Evolutionary conservation across 352 stramenopile genomes (phyloP), one percentile per base, ranked within the genome.

Genomic region (Globisporangium lucens): DNA sequence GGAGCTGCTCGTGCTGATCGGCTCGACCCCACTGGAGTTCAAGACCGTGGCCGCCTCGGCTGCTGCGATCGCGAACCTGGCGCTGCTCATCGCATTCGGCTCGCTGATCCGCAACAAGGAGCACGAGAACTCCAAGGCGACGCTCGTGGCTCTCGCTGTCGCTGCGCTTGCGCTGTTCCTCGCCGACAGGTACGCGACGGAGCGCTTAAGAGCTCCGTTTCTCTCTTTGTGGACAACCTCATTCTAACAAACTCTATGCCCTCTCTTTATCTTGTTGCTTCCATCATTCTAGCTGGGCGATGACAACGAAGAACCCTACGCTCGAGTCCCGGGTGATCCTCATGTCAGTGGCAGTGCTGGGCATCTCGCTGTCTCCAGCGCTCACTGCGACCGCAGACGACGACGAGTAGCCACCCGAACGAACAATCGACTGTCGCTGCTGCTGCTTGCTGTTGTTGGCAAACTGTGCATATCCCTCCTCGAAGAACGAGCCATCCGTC

Each of bases 261-360:
- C 30, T 7, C 47, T 56, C 30, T 43, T 4, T 30, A 35, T 17
- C 22, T 65, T n/a, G 35, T 49, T 68, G 24, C 53, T 60, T 36
- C 27, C 29, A 65, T 27, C 41, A 17, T 67, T 58, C 9, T 60
- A 60, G 78, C 64, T 89, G 78, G 78, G 72, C 79, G 61, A 71
- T 90, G 53, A 72, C 78, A 49, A 89, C 81, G 15, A 59, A 79
- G 47, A 85, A 89, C 66, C 65, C 82, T 17, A 75, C 75, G 65
- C 63, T 85, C 47, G 75, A 85, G 35, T 88, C 80, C 20, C 85
- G 85, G 49, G 83, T 91, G 36, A 82, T 83, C 65, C 78, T 93
- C 58, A 93, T 91, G 85, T 93, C 83, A 33, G 62, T 85, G 47
- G 81, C 85, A 36, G 75, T 85, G 71, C 70, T 93, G 33, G 79